Evolutionary conservation across 768 basidiomycete species (phyloP).

Genomic region (Russula brevipes): DNA sequence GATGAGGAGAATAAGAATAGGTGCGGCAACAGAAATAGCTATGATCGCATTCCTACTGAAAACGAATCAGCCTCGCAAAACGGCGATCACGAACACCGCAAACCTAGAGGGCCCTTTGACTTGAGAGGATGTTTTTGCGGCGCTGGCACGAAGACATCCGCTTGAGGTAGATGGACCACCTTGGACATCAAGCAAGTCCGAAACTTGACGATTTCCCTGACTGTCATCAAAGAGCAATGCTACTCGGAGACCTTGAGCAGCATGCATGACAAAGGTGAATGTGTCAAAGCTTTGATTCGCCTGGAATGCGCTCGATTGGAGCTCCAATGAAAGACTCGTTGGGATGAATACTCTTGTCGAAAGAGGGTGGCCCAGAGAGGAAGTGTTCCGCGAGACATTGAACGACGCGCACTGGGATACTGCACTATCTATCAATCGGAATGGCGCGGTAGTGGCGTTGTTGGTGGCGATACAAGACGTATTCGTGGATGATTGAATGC

Average conservation of each 20-base stretch:
- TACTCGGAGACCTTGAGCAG: conserved; percentile 35
- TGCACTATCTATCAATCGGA: conserved; percentile 34
- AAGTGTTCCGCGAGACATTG: conserved; percentile 39
- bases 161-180: conserved; percentile 27
- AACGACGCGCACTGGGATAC: conserved; percentile 49
- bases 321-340: conserved; percentile 26
- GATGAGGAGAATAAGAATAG: background rate
- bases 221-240: conserved; percentile 45
- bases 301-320: conserved; percentile 23
- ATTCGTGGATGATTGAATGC: conserved; percentile 40
- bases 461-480: conserved; percentile 39
- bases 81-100: background rate
- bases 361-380: conserved; percentile 35
- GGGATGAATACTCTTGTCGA: conserved; percentile 37
- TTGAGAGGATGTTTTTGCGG: background rate
- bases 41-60: conserved; percentile 9
- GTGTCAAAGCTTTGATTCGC: conserved; percentile 32
- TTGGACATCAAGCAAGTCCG: conserved; percentile 40
- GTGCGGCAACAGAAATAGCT: conserved; percentile 4
- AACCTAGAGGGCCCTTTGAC: background rate
- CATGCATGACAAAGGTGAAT: conserved; percentile 43
- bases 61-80: background rate
- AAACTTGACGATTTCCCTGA: conserved; percentile 37
- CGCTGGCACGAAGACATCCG: conserved; percentile 27
- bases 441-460: conserved; percentile 11